Percentiles rank a stretch among this genome's conserved stretches.
These are phyloP conservation scores for Friedmanniomyces endolithicus DNA, from an alignment of 495 filamentous ascomycete genomes.

Conservation along the genomic window DNA sequence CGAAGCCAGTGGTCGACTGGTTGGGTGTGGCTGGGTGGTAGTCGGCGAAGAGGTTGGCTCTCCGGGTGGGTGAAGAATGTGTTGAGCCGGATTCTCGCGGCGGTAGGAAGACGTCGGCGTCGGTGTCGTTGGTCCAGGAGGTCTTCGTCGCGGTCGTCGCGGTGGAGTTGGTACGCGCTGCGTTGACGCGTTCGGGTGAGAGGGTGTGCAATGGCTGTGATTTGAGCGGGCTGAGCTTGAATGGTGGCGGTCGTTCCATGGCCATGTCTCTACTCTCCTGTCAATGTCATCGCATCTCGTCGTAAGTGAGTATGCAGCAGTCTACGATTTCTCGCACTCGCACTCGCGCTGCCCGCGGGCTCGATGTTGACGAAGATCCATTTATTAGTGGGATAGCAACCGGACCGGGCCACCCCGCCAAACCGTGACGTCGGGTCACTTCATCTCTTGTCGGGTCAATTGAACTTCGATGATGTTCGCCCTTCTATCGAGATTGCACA, in stretches of 20 bases:
- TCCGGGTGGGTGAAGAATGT: slow-evolving; percentile 11
- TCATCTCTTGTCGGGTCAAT: no score
- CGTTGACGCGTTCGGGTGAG: slow-evolving; percentile 70
- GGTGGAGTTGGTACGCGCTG: slow-evolving; percentile 15
- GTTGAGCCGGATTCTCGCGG: neutral
- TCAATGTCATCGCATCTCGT: neutral
- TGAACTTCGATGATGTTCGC: no score
- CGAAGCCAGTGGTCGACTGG: slow-evolving; percentile 13
- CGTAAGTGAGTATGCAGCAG: neutral
- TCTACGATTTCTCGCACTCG: no score
- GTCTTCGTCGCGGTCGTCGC: slow-evolving; percentile 6
- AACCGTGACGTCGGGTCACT: no score
- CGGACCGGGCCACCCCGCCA: no score
- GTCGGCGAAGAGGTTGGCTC: slow-evolving; percentile 16
- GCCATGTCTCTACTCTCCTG: neutral
- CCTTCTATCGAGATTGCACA: no score
- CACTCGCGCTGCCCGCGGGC: no score
- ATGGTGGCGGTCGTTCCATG: slow-evolving; percentile 1
- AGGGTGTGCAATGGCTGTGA: slow-evolving; percentile 49
- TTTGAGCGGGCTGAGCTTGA: neutral
- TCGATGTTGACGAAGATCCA: no score
- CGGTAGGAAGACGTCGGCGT: slow-evolving; percentile 33
- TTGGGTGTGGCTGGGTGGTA: slow-evolving; percentile 1
- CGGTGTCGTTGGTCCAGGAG: slow-evolving; percentile 24
- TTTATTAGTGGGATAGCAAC: no score